Base-by-base conservation (phyloP, 2,329 filamentous ascomycete genomes). In the Nigrograna mackinnonii region DNA sequence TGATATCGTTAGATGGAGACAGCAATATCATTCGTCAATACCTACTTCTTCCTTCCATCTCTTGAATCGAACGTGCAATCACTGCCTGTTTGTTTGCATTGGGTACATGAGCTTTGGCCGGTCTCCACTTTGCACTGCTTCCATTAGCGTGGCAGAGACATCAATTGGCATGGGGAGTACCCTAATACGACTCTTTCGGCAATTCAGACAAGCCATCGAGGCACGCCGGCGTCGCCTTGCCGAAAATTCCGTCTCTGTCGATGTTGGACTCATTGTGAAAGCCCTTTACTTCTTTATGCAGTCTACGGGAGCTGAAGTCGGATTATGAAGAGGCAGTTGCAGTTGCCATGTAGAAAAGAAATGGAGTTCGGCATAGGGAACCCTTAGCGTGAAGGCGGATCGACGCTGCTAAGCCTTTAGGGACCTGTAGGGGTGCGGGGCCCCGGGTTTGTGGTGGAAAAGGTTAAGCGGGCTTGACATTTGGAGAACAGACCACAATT, bases 31-130 rank as follows among this genome's bases (percentile, higher is more conserved):
- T 13, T 2, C 5, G 12, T 31, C 16, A 37, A 19, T 30, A 58
- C 70, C 41, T 59, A 77, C 76, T 75, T 64, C 54, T 76, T 65
- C 21, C 76, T 62, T 52, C 79, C 76, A 57, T 79, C 76, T 47
- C 78, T 75, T 47, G 78, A 75, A 53, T 75, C 76, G 49, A 79
- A 79, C 44, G 77, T 63, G 47, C 76, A 78, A 37, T 71, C 68
- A 6, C 68, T 66, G 14, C 73, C 73, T 4, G 70, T 67, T 35
- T 72, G 67, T 47, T 70, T 70, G 52, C 76, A 79, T 39, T 77
- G 75, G 12, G 66, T 71, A 54, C 76, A 79, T 41, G 68, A 67
- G 6, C 58, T 56, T 43, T 76, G 69, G n/a, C 75, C 75, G 35
- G 72, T 70, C 26, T 72, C 74, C 4, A 79, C 73, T 2, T 78